A percentile compares a stretch with the other conserved stretches of the same genome.
Conservation (phyloP, 2,329 filamentous ascomycete genomes). For the Calonectria hongkongensis region DNA sequence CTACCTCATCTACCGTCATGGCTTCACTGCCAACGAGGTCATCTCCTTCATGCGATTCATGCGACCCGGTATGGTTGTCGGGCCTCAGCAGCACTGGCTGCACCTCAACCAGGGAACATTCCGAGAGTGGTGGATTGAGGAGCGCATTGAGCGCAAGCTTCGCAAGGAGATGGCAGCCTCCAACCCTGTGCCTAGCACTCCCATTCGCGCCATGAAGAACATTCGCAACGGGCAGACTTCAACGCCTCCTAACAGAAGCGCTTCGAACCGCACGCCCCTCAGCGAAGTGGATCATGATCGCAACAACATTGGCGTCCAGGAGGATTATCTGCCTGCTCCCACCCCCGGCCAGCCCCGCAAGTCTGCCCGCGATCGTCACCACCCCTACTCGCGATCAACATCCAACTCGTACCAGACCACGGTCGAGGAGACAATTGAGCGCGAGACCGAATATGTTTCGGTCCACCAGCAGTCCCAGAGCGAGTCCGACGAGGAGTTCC, state of each 20-base stretch:
- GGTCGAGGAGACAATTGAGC: conserved; percentile 68
- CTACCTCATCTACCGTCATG: conserved; percentile 97
- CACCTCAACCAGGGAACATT: conserved; percentile 97
- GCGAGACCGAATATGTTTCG: conserved; percentile 77
- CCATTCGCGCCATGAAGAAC: conserved; percentile 76
- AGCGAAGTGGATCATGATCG: conserved; percentile 93
- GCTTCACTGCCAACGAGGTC: conserved; percentile 97
- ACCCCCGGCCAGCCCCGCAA: conserved; percentile 97
- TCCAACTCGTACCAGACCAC: conserved; percentile 62
- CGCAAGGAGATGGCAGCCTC: conserved; percentile 74
- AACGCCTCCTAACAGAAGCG: conserved; percentile 88
- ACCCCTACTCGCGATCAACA: conserved; percentile 80
- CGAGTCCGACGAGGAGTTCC: conserved; percentile 90
- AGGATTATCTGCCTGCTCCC: conserved; percentile 94
- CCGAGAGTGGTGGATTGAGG: conserved; percentile 98
- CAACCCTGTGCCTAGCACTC: conserved; percentile 73
- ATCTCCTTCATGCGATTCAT: conserved; percentile 99
- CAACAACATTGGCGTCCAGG: conserved; percentile 80
- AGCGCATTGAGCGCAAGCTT: conserved; percentile 83
- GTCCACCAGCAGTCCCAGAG: conserved; percentile 77
- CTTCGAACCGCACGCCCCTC: conserved; percentile 87
- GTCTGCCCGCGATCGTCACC: conserved; percentile 85
- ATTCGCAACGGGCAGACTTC: conserved; percentile 81
- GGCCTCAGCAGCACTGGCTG: conserved; percentile 98
- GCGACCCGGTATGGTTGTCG: conserved; percentile 98